Conservation (phyloP, 176 grass and related monocot species). For the Pontederia paniculata region DNA sequence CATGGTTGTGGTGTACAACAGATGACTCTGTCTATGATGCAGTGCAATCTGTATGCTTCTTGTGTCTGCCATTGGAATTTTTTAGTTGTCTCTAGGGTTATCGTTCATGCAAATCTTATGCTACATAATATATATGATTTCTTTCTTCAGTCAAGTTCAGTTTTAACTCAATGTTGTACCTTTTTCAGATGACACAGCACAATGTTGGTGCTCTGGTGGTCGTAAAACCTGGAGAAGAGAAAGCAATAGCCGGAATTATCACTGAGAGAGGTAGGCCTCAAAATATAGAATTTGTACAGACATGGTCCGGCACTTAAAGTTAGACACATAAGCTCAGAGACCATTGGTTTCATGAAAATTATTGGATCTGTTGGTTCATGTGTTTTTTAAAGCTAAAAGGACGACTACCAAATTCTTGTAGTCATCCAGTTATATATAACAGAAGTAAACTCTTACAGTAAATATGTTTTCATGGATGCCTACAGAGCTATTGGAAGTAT, state of each 20-base stretch:
- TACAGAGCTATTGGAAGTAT: too few species aligned
- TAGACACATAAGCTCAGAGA: too few species aligned
- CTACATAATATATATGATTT: not conserved
- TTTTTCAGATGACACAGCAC: slow-evolving; percentile 82
- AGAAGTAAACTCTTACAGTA: too few species aligned
- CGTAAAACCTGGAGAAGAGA: slow-evolving; percentile 66
- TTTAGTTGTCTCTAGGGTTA: not conserved
- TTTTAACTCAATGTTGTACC: slow-evolving; percentile 6
- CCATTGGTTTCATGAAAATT: too few species aligned
- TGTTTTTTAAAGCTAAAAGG: too few species aligned
- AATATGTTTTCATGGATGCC: too few species aligned
- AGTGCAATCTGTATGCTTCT: slow-evolving; percentile 69
- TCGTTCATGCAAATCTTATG: not conserved
- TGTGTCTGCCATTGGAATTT: slow-evolving; percentile 1
- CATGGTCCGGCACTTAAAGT: too few species aligned
- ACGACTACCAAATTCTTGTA: too few species aligned
- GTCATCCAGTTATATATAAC: too few species aligned
- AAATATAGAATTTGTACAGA: not conserved
- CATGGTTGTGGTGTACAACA: slow-evolving; percentile 95
- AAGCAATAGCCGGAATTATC: slow-evolving; percentile 77
- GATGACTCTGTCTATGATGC: slow-evolving; percentile 88
- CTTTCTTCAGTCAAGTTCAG: slow-evolving; percentile 5
- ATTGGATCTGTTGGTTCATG: too few species aligned
- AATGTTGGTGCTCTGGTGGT: slow-evolving; percentile 97
- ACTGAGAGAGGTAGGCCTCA: slow-evolving; percentile 81